These are phyloP conservation scores for Westerdykella sp. DNA, from an alignment of 2,329 filamentous ascomycete species.

Conservation along the genomic window DNA sequence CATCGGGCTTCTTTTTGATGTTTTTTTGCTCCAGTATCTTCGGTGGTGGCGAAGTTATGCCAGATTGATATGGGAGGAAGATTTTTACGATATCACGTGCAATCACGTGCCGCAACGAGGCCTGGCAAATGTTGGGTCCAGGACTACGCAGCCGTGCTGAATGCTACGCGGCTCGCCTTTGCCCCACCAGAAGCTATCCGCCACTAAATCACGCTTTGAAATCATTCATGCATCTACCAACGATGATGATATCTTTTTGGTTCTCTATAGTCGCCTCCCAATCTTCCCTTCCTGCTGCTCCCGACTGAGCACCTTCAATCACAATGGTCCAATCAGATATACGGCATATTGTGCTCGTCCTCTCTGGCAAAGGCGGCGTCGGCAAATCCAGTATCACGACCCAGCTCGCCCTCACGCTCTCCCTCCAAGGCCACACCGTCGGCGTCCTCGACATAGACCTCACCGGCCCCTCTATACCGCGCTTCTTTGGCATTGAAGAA, in stretches of 20 bases:
- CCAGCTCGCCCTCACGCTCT: slow-evolving; percentile 84
- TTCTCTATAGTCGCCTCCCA: background rate
- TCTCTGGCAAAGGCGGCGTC: slow-evolving; percentile 96
- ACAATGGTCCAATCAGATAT: slow-evolving; percentile 63
- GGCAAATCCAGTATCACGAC: slow-evolving; percentile 98
- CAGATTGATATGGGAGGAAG: no score
- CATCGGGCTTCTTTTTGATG: slow-evolving; percentile 19
- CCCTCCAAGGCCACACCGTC: slow-evolving; percentile 77
- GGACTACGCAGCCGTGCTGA: no score
- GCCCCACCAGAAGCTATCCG: no score
- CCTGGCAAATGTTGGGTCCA: no score
- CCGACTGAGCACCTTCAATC: slow-evolving; percentile 15
- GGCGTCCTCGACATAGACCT: slow-evolving; percentile 95
- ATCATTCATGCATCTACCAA: background rate
- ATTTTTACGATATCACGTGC: no score
- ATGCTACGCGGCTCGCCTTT: no score
- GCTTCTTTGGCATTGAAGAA: slow-evolving; percentile 83
- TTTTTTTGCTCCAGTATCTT: no score
- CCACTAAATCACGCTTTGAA: background rate
- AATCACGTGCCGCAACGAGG: no score
- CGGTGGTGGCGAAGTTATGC: no score
- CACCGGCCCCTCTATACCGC: slow-evolving; percentile 92
- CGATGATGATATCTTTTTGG: background rate
- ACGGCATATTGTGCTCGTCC: slow-evolving; percentile 72
- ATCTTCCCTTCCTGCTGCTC: slow-evolving; percentile 3